A percentile compares a stretch with the other conserved stretches of the same genome.
Evolutionary conservation across 495 filamentous ascomycete species (phyloP).

Genomic region (Aspergillus carlsbadensis): DNA sequence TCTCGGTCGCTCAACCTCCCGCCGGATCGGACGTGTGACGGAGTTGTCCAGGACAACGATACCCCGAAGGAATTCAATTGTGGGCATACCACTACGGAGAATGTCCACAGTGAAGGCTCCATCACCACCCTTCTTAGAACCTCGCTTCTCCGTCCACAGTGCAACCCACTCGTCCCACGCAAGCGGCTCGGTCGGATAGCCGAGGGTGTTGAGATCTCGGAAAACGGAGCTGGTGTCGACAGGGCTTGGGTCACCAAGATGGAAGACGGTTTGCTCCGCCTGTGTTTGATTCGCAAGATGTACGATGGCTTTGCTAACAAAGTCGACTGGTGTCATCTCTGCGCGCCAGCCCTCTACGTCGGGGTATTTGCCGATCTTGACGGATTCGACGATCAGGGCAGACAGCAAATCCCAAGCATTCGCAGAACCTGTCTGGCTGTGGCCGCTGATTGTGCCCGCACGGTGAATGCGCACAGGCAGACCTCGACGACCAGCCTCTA

Average conservation of each 20-base stretch:
- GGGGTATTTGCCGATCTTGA: constrained; percentile 59
- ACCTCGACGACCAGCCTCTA: constrained; percentile 59
- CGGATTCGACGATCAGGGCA: constrained; percentile 65
- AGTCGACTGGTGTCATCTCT: constrained; percentile 73
- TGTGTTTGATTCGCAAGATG: constrained; percentile 55
- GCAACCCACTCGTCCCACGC: constrained; percentile 63
- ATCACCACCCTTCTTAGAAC: constrained; percentile 55
- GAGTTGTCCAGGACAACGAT: constrained; percentile 63
- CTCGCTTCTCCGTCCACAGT: constrained; percentile 60
- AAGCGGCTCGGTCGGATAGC: constrained; percentile 58
- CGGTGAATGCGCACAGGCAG: constrained; percentile 62
- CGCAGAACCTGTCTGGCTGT: constrained; percentile 60
- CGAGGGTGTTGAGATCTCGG: constrained; percentile 54
- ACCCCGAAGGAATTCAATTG: constrained; percentile 55
- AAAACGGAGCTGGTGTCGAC: constrained; percentile 56
- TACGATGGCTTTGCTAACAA: constrained; percentile 63
- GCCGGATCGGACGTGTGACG: constrained; percentile 53
- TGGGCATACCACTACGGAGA: constrained; percentile 61
- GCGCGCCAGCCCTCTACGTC: constrained; percentile 66
- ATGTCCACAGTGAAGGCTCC: constrained; percentile 56
- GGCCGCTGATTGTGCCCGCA: constrained; percentile 63
- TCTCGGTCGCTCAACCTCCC: constrained; percentile 56
- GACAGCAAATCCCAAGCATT: constrained; percentile 68
- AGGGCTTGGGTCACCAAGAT: constrained; percentile 65
- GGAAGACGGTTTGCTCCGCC: constrained; percentile 56